Conservation (phyloP, 2,329 filamentous ascomycete genomes). For the Pseudogymnoascus sp. region DNA sequence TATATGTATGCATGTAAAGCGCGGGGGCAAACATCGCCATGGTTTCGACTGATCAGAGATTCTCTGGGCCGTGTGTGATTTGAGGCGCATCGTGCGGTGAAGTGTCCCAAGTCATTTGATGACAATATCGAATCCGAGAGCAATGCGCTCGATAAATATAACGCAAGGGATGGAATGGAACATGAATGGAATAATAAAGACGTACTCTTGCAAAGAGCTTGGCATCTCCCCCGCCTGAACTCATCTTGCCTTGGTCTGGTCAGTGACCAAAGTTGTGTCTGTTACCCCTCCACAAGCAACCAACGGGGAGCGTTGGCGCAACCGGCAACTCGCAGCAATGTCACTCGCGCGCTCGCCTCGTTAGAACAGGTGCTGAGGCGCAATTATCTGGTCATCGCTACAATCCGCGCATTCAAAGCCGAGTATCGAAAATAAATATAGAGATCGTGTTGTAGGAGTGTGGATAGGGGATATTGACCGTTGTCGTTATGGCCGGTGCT, state of each 20-base stretch:
- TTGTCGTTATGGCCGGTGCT: conserved; percentile 1
- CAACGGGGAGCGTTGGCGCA: conserved; percentile 9
- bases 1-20: conserved; percentile 16
- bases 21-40: conserved; percentile 26
- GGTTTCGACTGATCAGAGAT: conserved; percentile 10
- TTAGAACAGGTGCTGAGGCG: conserved; percentile 3
- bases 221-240: conserved; percentile 74
- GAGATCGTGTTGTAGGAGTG: not conserved
- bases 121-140: conserved; percentile 3
- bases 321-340: conserved; percentile 4
- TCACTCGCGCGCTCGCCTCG: not conserved
- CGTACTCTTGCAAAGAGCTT: conserved; percentile 97
- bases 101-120: conserved; percentile 1
- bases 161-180: conserved; percentile 4
- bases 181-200: conserved; percentile 27
- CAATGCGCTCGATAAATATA: not conserved
- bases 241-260: conserved; percentile 22
- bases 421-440: conserved; percentile 1
- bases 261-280: conserved; percentile 11
- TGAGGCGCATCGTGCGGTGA: conserved; percentile 13
- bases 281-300: conserved; percentile 22
- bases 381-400: conserved; percentile 6
- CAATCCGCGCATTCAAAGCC: not conserved
- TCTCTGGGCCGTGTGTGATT: conserved; percentile 14
- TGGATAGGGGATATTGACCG: not conserved